Percentiles rank a stretch among this genome's conserved stretches.
These are phyloP conservation scores for Suillus americanus DNA, from an alignment of 768 basidiomycete genomes.

Conservation along the genomic window DNA sequence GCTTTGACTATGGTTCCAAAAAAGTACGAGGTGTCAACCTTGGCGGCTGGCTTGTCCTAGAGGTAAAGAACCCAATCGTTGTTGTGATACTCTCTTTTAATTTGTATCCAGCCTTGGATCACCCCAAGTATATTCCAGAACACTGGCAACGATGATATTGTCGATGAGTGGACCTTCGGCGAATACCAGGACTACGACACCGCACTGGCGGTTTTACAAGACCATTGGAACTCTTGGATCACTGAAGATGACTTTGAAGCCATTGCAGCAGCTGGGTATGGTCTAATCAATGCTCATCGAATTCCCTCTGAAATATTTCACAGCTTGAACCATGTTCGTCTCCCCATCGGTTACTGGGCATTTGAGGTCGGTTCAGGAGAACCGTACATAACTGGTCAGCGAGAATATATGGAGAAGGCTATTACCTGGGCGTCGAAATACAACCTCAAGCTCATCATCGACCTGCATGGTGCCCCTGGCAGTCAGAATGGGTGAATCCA, in stretches of 20 bases:
- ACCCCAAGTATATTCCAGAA: constrained; percentile 74
- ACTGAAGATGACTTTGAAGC: constrained; percentile 63
- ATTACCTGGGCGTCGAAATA: constrained; percentile 40
- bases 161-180: constrained; percentile 53
- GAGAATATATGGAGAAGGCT: constrained; percentile 43
- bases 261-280: constrained; percentile 35
- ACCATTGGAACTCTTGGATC: constrained; percentile 78
- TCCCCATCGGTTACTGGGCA: constrained; percentile 61
- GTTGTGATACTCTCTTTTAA: constrained; percentile 27
- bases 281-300: background rate
- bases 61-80: constrained; percentile 7
- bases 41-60: constrained; percentile 35
- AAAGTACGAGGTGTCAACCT: constrained; percentile 34
- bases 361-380: constrained; percentile 41
- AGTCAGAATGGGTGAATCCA: constrained; percentile 47
- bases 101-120: constrained; percentile 59
- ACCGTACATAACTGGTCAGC: constrained; percentile 41
- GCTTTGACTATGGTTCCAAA: constrained; percentile 27
- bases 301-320: constrained; percentile 23
- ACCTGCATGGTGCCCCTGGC: constrained; percentile 54
- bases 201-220: constrained; percentile 57
- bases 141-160: constrained; percentile 44
- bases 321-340: constrained; percentile 62
- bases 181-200: constrained; percentile 42
- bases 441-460: constrained; percentile 51